Evolutionary conservation across 805 yeast genomes (phyloP).

Genomic region (Maudiozyma barnettii): DNA sequence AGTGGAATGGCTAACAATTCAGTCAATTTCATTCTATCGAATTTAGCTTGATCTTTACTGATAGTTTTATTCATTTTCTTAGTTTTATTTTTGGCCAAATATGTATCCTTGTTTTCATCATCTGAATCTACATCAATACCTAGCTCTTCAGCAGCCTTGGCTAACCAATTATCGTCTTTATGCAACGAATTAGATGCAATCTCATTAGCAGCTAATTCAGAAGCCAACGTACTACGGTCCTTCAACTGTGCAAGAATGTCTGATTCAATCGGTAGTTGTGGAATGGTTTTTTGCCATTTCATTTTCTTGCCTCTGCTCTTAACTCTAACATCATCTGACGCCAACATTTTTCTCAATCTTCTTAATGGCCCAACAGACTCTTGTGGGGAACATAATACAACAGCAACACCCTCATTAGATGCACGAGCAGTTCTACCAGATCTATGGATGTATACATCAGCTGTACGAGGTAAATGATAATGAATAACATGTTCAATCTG

Average conservation of each 20-base stretch:
- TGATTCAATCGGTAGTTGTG: constrained; percentile 65
- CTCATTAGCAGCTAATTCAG: constrained; percentile 65
- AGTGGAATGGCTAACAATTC: constrained; percentile 44
- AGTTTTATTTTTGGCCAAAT: constrained; percentile 51
- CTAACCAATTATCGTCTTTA: constrained; percentile 73
- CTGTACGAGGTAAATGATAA: constrained; percentile 88
- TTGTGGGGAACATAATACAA: constrained; percentile 85
- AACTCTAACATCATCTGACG: constrained; percentile 18
- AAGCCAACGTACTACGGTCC: constrained; percentile 59
- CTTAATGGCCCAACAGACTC: constrained; percentile 84
- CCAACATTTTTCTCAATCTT: constrained; percentile 55
- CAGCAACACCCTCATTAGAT: constrained; percentile 85
- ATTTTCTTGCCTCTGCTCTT: constrained; percentile 17
- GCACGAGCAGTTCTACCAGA: constrained; percentile 99
- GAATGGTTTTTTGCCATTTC: constrained; percentile 47
- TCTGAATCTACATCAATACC: constrained; percentile 69
- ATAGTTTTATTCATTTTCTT: constrained; percentile 45
- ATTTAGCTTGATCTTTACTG: constrained; percentile 39
- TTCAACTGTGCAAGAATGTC: constrained; percentile 62
- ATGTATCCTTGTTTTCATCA: constrained; percentile 43
- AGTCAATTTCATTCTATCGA: constrained; percentile 43
- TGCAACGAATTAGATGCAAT: constrained; percentile 47
- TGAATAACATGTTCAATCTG: constrained; percentile 89
- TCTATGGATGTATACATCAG: constrained; percentile 90
- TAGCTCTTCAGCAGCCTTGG: constrained; percentile 85